A percentile compares a stretch with the other conserved stretches of the same genome.
Conservation (phyloP, 768 basidiomycete genomes). For the Suillus sp. region DNA sequence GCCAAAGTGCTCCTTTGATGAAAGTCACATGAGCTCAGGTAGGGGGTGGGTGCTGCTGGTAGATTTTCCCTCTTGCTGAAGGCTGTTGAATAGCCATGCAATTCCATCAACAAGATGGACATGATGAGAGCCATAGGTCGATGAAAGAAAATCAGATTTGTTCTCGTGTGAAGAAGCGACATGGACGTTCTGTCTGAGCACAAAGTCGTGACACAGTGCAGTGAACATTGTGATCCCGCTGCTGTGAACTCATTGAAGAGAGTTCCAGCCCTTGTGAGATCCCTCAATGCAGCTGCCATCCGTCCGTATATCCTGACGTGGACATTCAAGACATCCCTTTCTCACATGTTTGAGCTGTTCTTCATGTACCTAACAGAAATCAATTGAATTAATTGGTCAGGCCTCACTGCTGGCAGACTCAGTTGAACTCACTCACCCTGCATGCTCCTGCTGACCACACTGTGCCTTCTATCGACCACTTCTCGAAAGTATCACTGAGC, state of each 20-base stretch:
- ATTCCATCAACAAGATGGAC: constrained; percentile 22
- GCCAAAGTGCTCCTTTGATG: background rate
- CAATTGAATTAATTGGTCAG: too few species aligned
- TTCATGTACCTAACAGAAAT: too few species aligned
- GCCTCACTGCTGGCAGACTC: too few species aligned
- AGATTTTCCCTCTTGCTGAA: background rate
- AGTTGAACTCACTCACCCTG: constrained; percentile 16
- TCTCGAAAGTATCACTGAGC: constrained; percentile 17
- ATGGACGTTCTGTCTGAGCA: constrained; percentile 24
- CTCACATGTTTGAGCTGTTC: too few species aligned
- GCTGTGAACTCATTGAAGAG: constrained; percentile 20
- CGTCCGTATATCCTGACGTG: too few species aligned
- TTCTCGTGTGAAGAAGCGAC: constrained; percentile 2
- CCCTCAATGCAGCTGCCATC: constrained; percentile 34
- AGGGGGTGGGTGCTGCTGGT: background rate
- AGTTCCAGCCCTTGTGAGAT: constrained; percentile 33
- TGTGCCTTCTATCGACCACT: constrained; percentile 15
- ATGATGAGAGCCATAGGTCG: constrained; percentile 30
- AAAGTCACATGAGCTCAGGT: background rate
- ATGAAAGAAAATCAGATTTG: constrained; percentile 14
- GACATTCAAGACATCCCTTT: too few species aligned
- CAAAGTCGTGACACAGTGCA: constrained; percentile 22
- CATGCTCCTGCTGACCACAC: constrained; percentile 24
- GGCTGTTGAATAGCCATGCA: constrained; percentile 20
- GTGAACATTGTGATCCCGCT: constrained; percentile 26